A percentile compares a stretch with the other conserved stretches of the same genome.
Conservation (phyloP, 2,329 filamentous ascomycete genomes). For the Alternaria rosae region DNA sequence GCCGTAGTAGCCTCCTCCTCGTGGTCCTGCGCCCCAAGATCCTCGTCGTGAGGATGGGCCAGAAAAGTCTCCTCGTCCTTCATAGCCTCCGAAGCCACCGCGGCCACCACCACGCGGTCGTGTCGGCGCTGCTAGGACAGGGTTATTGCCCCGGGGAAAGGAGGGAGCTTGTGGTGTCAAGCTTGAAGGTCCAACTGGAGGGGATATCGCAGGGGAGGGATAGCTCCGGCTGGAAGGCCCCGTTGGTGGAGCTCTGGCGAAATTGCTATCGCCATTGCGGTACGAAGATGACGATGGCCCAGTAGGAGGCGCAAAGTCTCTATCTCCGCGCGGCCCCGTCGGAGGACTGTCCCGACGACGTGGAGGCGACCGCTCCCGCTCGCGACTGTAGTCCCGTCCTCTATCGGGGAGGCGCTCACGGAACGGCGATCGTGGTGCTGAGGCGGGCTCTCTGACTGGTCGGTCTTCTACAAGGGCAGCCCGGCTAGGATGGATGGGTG, state of each 20-base stretch:
- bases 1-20: constrained; percentile 40
- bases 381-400: constrained; percentile 35
- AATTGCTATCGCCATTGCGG: constrained; percentile 47
- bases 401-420: constrained; percentile 46
- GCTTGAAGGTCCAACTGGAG: constrained; percentile 49
- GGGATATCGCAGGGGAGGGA: constrained; percentile 49
- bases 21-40: constrained; percentile 44
- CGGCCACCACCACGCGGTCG: constrained; percentile 51
- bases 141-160: constrained; percentile 45
- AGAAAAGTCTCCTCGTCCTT: constrained; percentile 46
- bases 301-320: constrained; percentile 49
- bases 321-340: constrained; percentile 44
- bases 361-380: constrained; percentile 46
- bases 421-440: constrained; percentile 43
- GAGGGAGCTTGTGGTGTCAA: constrained; percentile 44
- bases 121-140: constrained; percentile 51
- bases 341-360: constrained; percentile 49
- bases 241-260: constrained; percentile 49
- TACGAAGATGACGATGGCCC: constrained; percentile 44
- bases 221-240: constrained; percentile 49
- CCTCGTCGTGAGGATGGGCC: constrained; percentile 45
- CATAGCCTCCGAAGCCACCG: constrained; percentile 49
- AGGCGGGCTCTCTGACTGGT: constrained; percentile 38
- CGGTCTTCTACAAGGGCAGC: constrained; percentile 49
- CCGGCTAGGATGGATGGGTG: constrained; percentile 62